phyloP scores from a whole-genome alignment of 2,329 filamentous ascomycete species.

The Claviceps fusiformis region DNA sequence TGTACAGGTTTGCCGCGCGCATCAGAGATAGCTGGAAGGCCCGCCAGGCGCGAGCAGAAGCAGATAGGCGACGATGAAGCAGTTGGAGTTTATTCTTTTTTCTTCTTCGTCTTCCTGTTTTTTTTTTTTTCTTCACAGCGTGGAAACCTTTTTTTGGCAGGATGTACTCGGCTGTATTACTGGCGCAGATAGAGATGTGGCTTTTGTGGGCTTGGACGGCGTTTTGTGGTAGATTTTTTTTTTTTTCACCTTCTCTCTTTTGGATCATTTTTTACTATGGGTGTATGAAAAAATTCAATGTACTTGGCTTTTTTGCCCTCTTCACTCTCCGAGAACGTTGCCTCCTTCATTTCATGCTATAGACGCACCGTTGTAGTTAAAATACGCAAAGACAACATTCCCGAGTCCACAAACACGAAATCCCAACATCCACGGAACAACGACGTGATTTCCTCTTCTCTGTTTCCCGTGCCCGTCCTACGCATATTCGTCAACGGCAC shows the following conservation, averaged over 20 bases:
- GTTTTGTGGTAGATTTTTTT: background rate
- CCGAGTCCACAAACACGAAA: no score
- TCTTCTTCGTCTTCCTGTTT: background rate
- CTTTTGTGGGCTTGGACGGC: background rate
- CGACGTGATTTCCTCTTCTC: no score
- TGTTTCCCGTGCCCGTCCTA: no score
- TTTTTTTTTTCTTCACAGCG: background rate
- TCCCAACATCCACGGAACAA: no score
- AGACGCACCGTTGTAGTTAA: no score
- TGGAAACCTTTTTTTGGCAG: background rate
- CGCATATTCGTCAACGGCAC: background rate
- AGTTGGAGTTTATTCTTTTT: background rate
- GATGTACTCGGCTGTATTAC: background rate
- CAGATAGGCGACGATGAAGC: conserved; percentile 12
- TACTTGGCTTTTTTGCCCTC: background rate
- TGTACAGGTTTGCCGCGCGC: conserved; percentile 52
- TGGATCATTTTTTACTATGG: no score
- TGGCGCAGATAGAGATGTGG: background rate
- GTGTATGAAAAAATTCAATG: no score
- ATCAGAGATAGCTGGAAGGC: conserved; percentile 75
- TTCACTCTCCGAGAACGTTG: no score
- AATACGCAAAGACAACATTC: no score
- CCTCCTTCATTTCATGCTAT: no score
- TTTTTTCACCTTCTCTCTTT: background rate
- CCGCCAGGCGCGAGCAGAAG: conserved; percentile 25